Base-by-base conservation (phyloP, 163 green algal species). In the Picocystis sp. region DNA sequence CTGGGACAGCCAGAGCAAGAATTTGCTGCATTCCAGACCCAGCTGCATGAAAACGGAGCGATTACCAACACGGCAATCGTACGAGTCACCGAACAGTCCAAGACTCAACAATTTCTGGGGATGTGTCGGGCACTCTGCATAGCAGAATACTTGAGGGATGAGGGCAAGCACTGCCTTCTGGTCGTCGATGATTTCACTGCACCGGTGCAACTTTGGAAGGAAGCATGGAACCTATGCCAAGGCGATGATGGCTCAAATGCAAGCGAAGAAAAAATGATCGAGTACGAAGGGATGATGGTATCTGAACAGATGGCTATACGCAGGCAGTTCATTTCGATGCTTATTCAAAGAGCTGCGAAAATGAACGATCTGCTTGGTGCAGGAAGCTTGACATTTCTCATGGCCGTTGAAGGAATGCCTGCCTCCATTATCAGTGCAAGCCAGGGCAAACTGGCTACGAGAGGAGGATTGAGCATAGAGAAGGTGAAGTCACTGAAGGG, bases 211-310 rank as follows among this genome's bases (percentile, higher is more conserved):
- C 59, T 65, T 21, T 53, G 43, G n/a, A 25, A 47, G 43, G 43
- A 53, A 45, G 56, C 59, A 47, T 22, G 24, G 8, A 44, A 15
- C n/a, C 22, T 62, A 10, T 25, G 41, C 22, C 35, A 38, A 11
- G 19, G 54, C 17, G 11, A 43, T 29, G 21, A 22, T 52, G 11
- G 6, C 50, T 33, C 45, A 19, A 47, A 45, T 12, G 14, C 43
- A 13, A 3, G 12, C 49, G 65, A 80, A 11, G 57, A 76, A 48
- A 62, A 81, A 51, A 64, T 90, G 52, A 79, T 92, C 38, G 79
- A 91, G 53, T 90, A 92, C 34, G 77, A 93, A 63, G 83, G 82
- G 35, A 93, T 92, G 82, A 69, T 92, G 23, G 75, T 91, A 22
- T 82, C 75, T 11, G 81, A 73, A 3, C 66, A 79, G n/a, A 76